These are phyloP conservation scores for Massariosphaeria phaeospora DNA, from an alignment of 495 filamentous ascomycete genomes.

Conservation along the genomic window DNA sequence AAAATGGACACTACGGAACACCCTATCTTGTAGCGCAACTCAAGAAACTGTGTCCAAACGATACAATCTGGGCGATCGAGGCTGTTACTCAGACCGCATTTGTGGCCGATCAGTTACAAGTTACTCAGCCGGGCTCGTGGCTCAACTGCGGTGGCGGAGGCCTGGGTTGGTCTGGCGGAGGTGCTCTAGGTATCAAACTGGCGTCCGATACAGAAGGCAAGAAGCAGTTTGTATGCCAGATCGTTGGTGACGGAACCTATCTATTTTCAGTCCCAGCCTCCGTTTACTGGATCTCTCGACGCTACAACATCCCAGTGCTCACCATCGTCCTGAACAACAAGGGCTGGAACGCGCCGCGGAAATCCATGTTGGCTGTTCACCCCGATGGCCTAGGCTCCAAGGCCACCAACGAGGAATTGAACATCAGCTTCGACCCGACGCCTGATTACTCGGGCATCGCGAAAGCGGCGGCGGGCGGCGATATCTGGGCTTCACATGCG, in stretches of 20 bases:
- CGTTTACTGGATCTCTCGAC: conserved; percentile 86
- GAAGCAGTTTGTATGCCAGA: conserved; percentile 83
- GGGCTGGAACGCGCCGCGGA: conserved; percentile 50
- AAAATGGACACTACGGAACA: conserved; percentile 62
- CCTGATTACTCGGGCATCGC: conserved; percentile 92
- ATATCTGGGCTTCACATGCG: conserved; percentile 38
- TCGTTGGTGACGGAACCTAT: conserved; percentile 90
- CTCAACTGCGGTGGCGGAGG: conserved; percentile 94
- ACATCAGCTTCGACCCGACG: conserved; percentile 79
- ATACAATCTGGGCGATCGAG: conserved; percentile 79
- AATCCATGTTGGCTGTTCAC: conserved; percentile 40
- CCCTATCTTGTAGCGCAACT: conserved; percentile 65
- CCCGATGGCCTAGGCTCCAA: conserved; percentile 50
- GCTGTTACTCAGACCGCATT: conserved; percentile 77
- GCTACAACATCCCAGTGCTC: conserved; percentile 82
- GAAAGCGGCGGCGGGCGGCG: conserved; percentile 75
- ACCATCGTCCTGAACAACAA: conserved; percentile 94
- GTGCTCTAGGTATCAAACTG: conserved; percentile 69
- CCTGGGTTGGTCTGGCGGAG: conserved; percentile 93
- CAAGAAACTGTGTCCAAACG: conserved; percentile 56
- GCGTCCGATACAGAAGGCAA: conserved; percentile 63
- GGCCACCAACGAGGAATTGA: conserved; percentile 78
- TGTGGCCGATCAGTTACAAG: conserved; percentile 76
- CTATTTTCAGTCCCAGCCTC: conserved; percentile 81
- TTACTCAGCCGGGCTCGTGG: conserved; percentile 72